phyloP scores from a whole-genome alignment of 352 stramenopile species.

The Phytophthora pseudosyringae region DNA sequence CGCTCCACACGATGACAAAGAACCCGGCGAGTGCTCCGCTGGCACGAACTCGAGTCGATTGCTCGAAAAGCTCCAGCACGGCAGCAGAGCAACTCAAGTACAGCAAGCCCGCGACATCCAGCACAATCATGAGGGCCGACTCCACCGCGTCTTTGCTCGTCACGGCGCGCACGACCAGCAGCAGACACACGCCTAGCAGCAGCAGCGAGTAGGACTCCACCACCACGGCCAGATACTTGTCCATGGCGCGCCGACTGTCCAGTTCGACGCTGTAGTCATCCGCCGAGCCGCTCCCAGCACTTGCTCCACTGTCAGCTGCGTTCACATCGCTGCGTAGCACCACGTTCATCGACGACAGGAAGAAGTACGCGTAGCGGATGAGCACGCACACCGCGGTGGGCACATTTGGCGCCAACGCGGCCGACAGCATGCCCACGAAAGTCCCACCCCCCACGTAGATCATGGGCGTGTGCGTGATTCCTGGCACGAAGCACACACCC shows the following conservation, averaged over 20 bases:
- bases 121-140: conserved; percentile 57
- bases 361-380: conserved; percentile 58
- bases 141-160: conserved; percentile 73
- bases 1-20: conserved; percentile 61
- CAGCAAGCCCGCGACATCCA: conserved; percentile 59
- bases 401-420: conserved; percentile 51
- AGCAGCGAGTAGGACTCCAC: conserved; percentile 67
- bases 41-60: conserved; percentile 29
- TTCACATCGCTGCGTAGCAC: conserved; percentile 37
- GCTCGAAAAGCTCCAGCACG: conserved; percentile 60
- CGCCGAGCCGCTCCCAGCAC: conserved; percentile 11
- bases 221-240: conserved; percentile 48
- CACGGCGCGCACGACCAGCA: conserved; percentile 55
- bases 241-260: conserved; percentile 26
- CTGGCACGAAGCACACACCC: conserved; percentile 33
- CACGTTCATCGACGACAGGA: conserved; percentile 57
- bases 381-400: conserved; percentile 53
- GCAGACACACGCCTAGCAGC: conserved; percentile 43
- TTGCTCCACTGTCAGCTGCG: conserved; percentile 1
- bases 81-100: conserved; percentile 53
- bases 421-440: conserved; percentile 47
- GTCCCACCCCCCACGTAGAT: conserved; percentile 48
- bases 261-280: conserved; percentile 8
- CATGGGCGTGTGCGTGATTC: conserved; percentile 39
- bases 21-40: conserved; percentile 52